Evolutionary conservation across 805 yeast species (phyloP).

Genomic region (Starmerella cellae): DNA sequence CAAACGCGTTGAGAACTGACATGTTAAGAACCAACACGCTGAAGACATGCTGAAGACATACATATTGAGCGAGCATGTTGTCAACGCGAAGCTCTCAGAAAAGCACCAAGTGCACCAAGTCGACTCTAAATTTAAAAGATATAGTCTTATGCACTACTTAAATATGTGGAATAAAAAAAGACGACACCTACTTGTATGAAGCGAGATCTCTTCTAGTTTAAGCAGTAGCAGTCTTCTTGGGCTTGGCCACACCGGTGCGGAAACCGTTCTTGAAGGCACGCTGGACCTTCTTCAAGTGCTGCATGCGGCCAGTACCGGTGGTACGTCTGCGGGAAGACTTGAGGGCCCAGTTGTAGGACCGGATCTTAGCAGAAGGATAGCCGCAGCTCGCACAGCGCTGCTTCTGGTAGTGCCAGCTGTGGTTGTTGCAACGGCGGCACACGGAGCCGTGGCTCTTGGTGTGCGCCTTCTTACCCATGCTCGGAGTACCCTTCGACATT

Average conservation of each 20-base stretch:
- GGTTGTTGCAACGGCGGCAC: constrained; percentile 93
- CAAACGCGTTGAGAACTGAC: no score
- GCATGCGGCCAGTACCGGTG: constrained; percentile 99
- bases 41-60: no score
- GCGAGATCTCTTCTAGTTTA: constrained; percentile 6
- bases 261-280: constrained; percentile 99
- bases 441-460: constrained; percentile 93
- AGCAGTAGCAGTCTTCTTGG: constrained; percentile 43
- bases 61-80: no score
- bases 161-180: not conserved
- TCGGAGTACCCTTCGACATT: constrained; percentile 85
- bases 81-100: no score
- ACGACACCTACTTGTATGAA: not conserved
- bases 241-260: constrained; percentile 64
- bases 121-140: not conserved
- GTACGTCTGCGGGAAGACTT: constrained; percentile 99
- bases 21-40: no score
- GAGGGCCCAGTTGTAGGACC: constrained; percentile 90
- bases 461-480: constrained; percentile 95
- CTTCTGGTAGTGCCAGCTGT: constrained; percentile 99
- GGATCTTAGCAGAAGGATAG: constrained; percentile 98
- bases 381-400: constrained; percentile 98
- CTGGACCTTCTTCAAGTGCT: constrained; percentile 90
- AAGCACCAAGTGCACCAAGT: no score
- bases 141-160: not conserved